Evolutionary conservation across 2,329 filamentous ascomycete species (phyloP), one percentile per base, ranked within the genome.

Genomic region (Alternaria dauci): DNA sequence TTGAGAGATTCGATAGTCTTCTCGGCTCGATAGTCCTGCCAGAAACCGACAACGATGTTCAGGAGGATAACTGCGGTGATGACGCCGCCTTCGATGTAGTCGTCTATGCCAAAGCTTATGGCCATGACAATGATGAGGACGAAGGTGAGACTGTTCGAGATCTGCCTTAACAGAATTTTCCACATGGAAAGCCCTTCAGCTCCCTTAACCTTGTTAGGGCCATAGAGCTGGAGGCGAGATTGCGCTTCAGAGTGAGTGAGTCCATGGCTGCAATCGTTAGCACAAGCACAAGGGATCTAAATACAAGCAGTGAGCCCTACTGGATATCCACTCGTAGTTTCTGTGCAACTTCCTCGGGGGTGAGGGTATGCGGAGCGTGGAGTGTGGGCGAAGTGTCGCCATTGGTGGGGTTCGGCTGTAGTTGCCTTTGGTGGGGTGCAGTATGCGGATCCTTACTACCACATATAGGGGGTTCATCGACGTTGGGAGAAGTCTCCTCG

Each of bases 81-180:
- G 63, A 89, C 87, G 67, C 84, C 84, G 65, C 83, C 87, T 80
- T 89, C 87, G 74, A 88, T 84, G 71, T 84, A 89, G 75, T 89
- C 88, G 69, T 83, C 72, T 68, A 90, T 90, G 75, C 84, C 86
- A 79, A 89, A 90, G 63, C 83, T 84, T 47, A 86, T 81, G 60
- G 87, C 88, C 87, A 91, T 92, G 71, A 91, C 90, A 71, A 91
- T 87, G 68, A 93, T 83, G 69, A 93, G 87, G 64, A 84, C 88
- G 75, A 90, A 83, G 66, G 90, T 92, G 79, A 92, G 82, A 81
- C 89, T 91, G 81, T 92, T 92, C 67, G 89, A 91, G 70, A 92
- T 86, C 82, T 92, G 90, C 75, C 89, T 90, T 80, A 92, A 79
- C 81, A 92, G 85, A 81, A 92, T 91, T 81, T 90, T 87, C 87